These are phyloP conservation scores for Tolypocladium capitatum DNA, from an alignment of 2,329 filamentous ascomycete species.

Conservation along the genomic window DNA sequence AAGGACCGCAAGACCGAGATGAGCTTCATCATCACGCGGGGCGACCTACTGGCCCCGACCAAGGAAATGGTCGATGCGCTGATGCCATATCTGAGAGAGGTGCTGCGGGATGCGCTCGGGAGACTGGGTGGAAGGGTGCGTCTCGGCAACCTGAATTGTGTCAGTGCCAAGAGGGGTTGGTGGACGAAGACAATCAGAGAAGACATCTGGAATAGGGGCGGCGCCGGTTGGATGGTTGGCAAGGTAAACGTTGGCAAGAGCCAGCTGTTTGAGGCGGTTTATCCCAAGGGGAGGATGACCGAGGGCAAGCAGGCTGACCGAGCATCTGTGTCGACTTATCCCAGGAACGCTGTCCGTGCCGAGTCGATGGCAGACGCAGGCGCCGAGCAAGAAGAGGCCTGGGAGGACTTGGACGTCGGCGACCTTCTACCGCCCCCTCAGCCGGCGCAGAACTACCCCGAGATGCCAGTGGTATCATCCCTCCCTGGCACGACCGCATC, in stretches of 20 bases:
- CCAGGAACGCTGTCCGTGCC: constrained; percentile 3
- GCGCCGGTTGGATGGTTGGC: constrained; percentile 91
- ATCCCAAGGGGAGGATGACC: constrained; percentile 58
- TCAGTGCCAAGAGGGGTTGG: constrained; percentile 79
- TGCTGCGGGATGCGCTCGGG: constrained; percentile 65
- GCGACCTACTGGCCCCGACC: constrained; percentile 71
- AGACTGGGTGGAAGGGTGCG: constrained; percentile 54
- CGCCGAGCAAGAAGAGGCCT: constrained; percentile 3
- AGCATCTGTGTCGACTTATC: constrained; percentile 7
- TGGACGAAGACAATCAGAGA: constrained; percentile 82
- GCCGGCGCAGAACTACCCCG: constrained; percentile 59
- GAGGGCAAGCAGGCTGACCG: constrained; percentile 6
- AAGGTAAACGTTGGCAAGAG: constrained; percentile 98
- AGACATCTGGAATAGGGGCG: constrained; percentile 70
- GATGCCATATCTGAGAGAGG: constrained; percentile 71
- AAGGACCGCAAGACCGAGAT: constrained; percentile 60
- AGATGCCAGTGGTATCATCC: constrained; percentile 75
- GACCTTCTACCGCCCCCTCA: constrained; percentile 65
- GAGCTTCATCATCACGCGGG: constrained; percentile 81
- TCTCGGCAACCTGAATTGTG: constrained; percentile 75
- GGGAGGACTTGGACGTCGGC: constrained; percentile 22
- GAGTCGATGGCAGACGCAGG: constrained; percentile 18
- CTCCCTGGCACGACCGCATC: constrained; percentile 90
- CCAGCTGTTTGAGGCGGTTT: constrained; percentile 74
- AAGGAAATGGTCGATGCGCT: constrained; percentile 74